Base-by-base conservation (phyloP, 768 basidiomycete species). In the Suillus variegatus region DNA sequence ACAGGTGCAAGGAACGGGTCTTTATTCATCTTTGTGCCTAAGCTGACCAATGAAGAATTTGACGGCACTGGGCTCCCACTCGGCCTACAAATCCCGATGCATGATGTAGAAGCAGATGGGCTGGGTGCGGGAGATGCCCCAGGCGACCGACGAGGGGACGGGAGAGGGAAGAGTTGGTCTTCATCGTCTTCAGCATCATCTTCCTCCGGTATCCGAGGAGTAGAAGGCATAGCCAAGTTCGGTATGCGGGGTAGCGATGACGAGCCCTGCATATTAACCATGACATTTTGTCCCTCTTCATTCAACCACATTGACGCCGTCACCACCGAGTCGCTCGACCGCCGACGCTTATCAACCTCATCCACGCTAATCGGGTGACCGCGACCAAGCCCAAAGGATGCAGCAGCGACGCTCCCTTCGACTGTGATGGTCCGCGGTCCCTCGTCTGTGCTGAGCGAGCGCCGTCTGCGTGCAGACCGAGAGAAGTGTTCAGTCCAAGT, bases 401-500 rank as follows among this genome's bases (percentile, higher is more conserved):
- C 71, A 18, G 78, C 71, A 32, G 77, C 73, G 20, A 72, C 63
- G 64, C 78, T 81, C 22, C 76, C 77, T 9, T 68, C 64, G 14
- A 74, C 66, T 47, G 73, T 73, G 22, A 70, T 65, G 9, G 77
- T 74, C 14, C 72, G 71, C 22, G 76, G 73, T 44, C 80, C 77
- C 10, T 79, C 68, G 1, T 72, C 71, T 5, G 55, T 58, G 67
- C 84, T 87, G 20, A 73, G 66, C 61, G 81, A 86, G 52, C 89
- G 81, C n/a, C 86, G 80, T 67, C 87, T 81, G 36, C 81, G 79
- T 5, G 91, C 91, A 8, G 85, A 87, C 41, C 82, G 82, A 4
- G 88, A 82, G 72, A 90, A 92, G 70, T 79, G 84, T 70, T 86
- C 88, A 64, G 84, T 75, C 88, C 88, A 91, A 1, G 81, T 74